Evolutionary conservation across 768 basidiomycete genomes (phyloP).

Genomic region (Boletus tylopilopsis): DNA sequence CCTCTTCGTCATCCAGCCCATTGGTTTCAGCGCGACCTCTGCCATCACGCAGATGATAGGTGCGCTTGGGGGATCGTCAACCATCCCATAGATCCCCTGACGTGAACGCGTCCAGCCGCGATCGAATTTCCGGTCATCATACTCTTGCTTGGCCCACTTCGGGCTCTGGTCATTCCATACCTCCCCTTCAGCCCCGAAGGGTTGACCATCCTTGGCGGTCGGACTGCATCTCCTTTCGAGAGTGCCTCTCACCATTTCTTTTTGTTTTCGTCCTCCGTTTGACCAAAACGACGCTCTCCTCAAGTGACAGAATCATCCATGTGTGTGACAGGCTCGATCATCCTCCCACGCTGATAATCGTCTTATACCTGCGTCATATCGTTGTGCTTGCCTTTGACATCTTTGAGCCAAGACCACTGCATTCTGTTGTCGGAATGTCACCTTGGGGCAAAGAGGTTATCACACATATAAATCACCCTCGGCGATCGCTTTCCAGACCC

Average conservation of each 20-base stretch:
- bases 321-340: too few species aligned
- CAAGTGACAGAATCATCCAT: too few species aligned
- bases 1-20: slow-evolving; percentile 74
- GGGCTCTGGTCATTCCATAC: slow-evolving; percentile 66
- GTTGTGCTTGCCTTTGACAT: too few species aligned
- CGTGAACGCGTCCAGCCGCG: slow-evolving; percentile 49
- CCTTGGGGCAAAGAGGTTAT: too few species aligned
- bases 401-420: too few species aligned
- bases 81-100: background rate
- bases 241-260: slow-evolving; percentile 34
- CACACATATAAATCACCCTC: too few species aligned
- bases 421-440: too few species aligned
- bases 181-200: slow-evolving; percentile 77
- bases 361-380: too few species aligned
- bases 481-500: too few species aligned
- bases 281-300: too few species aligned
- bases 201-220: slow-evolving; percentile 81
- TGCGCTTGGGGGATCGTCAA: slow-evolving; percentile 34
- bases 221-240: slow-evolving; percentile 84
- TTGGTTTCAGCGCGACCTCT: slow-evolving; percentile 85
- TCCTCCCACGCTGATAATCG: too few species aligned
- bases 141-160: slow-evolving; percentile 73
- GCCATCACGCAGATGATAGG: slow-evolving; percentile 89
- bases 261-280: too few species aligned
- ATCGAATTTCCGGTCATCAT: slow-evolving; percentile 92